phyloP scores from a whole-genome alignment of 2,329 filamentous ascomycete species.

The Diaporthe helianthi region DNA sequence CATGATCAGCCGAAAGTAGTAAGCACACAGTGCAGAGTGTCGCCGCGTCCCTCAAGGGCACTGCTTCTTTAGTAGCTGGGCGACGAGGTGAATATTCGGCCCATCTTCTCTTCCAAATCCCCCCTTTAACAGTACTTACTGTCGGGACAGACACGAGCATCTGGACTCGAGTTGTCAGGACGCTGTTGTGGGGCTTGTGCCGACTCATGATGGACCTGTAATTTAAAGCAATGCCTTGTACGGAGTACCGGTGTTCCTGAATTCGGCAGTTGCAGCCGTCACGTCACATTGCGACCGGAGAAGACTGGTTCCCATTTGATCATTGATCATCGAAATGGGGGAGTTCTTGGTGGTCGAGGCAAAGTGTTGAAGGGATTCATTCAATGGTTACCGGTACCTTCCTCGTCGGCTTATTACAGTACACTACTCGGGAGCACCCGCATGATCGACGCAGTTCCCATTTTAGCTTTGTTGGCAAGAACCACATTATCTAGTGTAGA shows the following conservation, averaged over 20 bases:
- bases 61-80: neutral
- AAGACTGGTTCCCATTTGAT: neutral
- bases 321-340: neutral
- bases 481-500: neutral
- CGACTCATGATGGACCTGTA: slow-evolving; percentile 13
- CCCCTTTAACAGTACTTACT: too few species aligned
- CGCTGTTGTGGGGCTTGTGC: slow-evolving; percentile 4
- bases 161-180: too few species aligned
- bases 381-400: neutral
- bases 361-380: neutral
- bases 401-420: neutral
- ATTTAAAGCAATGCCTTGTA: neutral
- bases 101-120: too few species aligned
- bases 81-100: neutral
- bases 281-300: slow-evolving; percentile 4
- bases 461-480: slow-evolving; percentile 1
- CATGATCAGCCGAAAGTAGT: neutral
- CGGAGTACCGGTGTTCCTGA: too few species aligned
- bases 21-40: too few species aligned
- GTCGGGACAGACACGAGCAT: too few species aligned
- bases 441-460: slow-evolving; percentile 3
- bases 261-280: neutral
- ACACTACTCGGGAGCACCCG: slow-evolving; percentile 1
- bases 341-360: neutral
- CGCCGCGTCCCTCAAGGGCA: neutral